Base-by-base conservation (phyloP, 176 grass and related monocot genomes). In the Eremochloa ophiuroides region DNA sequence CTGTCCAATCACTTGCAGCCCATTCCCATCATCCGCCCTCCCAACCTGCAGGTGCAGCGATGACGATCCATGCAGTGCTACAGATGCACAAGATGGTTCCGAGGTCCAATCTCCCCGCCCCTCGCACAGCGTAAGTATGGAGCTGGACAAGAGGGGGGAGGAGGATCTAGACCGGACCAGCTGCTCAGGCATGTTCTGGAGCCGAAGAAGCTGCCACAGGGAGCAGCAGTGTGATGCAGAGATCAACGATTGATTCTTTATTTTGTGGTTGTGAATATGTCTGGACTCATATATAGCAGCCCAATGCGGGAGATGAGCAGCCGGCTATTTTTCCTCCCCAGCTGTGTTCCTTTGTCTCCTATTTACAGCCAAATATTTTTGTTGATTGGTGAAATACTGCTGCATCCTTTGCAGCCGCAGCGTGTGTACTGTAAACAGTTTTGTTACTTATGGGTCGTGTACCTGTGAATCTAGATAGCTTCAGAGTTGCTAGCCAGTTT, bases 141-240 rank as follows among this genome's bases (percentile, higher is more conserved):
- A 88, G 68, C 55, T 85, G 80, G 91, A 90, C 50, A 93, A 91
- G 76, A 90, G 82, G 69, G 91, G 89, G 68, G 86, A 81, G 67
- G 77, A 85, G 30, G 91, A 88, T 76, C 34, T 85, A 30, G 96
- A 88, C 62, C 79, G 82, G 56, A 87, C 74, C 26, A 95, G 91
- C 41, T 95, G 96, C 89, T 97, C 95, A 8, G 78, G 92, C 63
- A 91, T 92, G 83, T 97, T 94, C 79, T 99, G 96, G 88, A 89
- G 87, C 53, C 80, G 96, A 79, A 87, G 96, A 88, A 99, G 91
- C 77, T 99, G 96, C 69, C 93, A 99, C 35, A 89, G 96, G 70
- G 93, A 99, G 89, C 86, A 99, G 50, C 96, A 95, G 59, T 99
- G 96, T 73, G 93, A 93, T 83, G 90, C 93, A 13, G 96, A 99